Evolutionary conservation across 495 filamentous ascomycete species (phyloP), one percentile per base, ranked within the genome.

Genomic region (Hypomontagnella submonticulosa): DNA sequence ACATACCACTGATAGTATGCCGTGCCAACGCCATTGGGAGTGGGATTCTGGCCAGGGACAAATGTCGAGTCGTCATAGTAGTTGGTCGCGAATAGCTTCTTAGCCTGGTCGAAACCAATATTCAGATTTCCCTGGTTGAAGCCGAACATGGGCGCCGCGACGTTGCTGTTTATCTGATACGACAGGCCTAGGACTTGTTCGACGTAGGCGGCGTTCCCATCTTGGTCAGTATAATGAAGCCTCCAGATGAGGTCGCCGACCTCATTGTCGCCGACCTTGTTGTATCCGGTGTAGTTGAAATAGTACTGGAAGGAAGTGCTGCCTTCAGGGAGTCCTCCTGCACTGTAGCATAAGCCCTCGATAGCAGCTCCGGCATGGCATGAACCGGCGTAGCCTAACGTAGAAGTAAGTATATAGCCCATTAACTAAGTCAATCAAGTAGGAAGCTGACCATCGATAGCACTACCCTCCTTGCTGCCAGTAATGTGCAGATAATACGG

Each of bases 351-450:
- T 36, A 87, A 74, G 8, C 76, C 79, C 60, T 85, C 79, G 23
- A 81, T 83, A 13, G 79, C 84, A 34, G 85, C 84, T 9, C 86
- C 86, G 19, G 81, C 71, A 62, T 87, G 85, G 73, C 86, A 87
- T 30, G 84, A 70, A 4, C 40, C 40, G 34, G 84, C 77, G 49
- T 74, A 77, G 1, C 72, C 58, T 73, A 73, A 75, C 57, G 79
- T 64, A 37, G 77, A 36, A 7, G 72, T 69, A 8, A 63, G 54
- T 50, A 77, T 75, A 38, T 43, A 76, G 71, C 20, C n/a, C 10
- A 19, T 16, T 41, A 3, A 19, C 63, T 23, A 30, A 73, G 41
- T 27, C 71, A 27, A 12, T 72, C 23, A 2, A 27, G 23, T 54
- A 23, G 67, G 10, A 67, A 73, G 79, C 44, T 73, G 71, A 61